Evolutionary conservation across 257 asterid species (phyloP), one percentile per base, ranked within the genome.

Genomic region (Leptodermis oblonga): DNA sequence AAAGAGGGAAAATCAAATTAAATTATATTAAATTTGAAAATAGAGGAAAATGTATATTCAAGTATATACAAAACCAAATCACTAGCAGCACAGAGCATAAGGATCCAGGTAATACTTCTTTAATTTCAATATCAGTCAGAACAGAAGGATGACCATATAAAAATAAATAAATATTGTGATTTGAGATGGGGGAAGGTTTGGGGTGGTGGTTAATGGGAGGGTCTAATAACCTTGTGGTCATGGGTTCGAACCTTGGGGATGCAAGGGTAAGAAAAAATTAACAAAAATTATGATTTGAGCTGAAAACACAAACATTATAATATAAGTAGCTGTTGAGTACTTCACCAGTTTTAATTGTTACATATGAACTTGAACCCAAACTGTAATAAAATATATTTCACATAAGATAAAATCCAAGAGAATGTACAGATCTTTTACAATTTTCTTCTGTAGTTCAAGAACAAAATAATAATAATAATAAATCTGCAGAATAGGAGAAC

Each of bases 401-500:
- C 68, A 20, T 37, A 28, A 12, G 17, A 49, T 30, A n/a, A 45
- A 48, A 13, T 39, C 3, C 13, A 51, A 31, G 30, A 60, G 61
- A 46, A 2, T 42, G 11, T 51, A 13, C 22, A n/a, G 13, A 51
- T 8, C 39, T 67, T 42, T 23, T 51, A 62, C 17, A 7, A 9
- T 60, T 13, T 22, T 71, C 4, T 4, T 14, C 4, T 3, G 65
- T 36, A 62, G 13, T 51, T 39, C 28, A 52, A 22, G 42, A 42
- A n/a, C n/a, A n/a, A n/a, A n/a, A n/a, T n/a, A n/a, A n/a, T n/a
- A n/a, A n/a, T n/a, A n/a, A n/a, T n/a, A n/a, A n/a, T 28, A 36
- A 13, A 20, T 31, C 49, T 12, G 59, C 7, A 54, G 7, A 54
- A 56, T 67, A 68, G 68, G 68, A 74, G 71, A 65, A 83, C 98